Base-by-base conservation (phyloP, 352 stramenopile species). In the Globisporangium uncinulatum region DNA sequence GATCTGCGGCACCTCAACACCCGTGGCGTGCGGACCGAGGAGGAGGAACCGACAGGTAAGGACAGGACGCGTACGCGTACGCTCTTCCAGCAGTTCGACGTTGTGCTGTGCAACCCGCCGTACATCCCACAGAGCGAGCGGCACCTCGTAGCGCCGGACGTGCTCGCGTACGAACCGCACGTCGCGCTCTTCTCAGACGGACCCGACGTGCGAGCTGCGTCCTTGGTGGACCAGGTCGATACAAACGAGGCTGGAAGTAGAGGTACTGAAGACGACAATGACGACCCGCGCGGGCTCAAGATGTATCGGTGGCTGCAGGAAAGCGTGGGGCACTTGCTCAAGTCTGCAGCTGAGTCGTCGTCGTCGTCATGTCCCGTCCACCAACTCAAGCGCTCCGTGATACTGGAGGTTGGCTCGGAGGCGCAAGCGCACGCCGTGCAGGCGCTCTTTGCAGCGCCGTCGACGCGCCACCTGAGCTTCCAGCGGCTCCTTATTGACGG, bases 101-200 rank as follows among this genome's bases (percentile, higher is more conserved):
- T 86, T 11, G 65, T 95, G 43, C 51, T 92, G 44, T 79, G 79
- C 62, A 89, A 89, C 36, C 83, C 83, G 9, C 82, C 82, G 34
- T 89, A 91, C 54, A 93, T 91, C 50, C 76, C 83, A 0, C 58
- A 61, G 20, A 61, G 31, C 6, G 80, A 92, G 46, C 54, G 86
- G 4, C 48, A 70, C 42, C 70, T 89, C n/a, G 67, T 93, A 3
- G 79, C 69, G 6, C 36, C 58, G 3, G 77, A 89, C 20, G 79
- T 90, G 14, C 62, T 90, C 0, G 57, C 75, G 21, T 70, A 86
- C 55, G 84, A 94, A 50, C 84, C 84, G 0, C 84, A 94, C 31
- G 46, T 79, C 2, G 84, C 84, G 8, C 54, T 94, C 8, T 94
- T 94, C 69, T 71, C 84, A 3, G 72, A 75, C 37, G 76, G 74